These are phyloP conservation scores for Ganoderma sp. DNA, from an alignment of 1,284 basidiomycete genomes.

Conservation along the genomic window DNA sequence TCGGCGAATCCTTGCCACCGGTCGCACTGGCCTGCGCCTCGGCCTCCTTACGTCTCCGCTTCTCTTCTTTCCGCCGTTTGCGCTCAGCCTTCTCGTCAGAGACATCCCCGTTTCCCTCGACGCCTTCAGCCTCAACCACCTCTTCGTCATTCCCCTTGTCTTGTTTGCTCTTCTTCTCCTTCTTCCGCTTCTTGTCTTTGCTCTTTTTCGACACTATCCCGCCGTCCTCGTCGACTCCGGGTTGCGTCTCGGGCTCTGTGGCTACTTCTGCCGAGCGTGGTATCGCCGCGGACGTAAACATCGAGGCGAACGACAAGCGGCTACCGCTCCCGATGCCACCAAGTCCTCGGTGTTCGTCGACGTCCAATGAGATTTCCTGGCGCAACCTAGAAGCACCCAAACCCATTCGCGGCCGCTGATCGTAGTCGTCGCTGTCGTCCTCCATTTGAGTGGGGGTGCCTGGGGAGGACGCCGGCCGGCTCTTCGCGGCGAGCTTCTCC, in stretches of 20 bases:
- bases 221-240: conserved; percentile 9
- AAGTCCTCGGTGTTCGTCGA: conserved; percentile 20
- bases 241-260: conserved; percentile 2
- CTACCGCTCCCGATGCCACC: conserved; percentile 30
- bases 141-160: conserved; percentile 20
- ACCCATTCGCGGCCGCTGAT: conserved; percentile 30
- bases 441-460: conserved; percentile 10
- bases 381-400: conserved; percentile 29
- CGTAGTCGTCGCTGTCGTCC: conserved; percentile 10
- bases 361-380: conserved; percentile 19
- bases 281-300: conserved; percentile 28
- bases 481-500: conserved; percentile 44
- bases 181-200: conserved; percentile 22
- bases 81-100: conserved; percentile 26
- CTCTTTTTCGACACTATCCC: conserved; percentile 11
- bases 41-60: conserved; percentile 25
- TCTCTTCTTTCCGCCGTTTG: conserved; percentile 30
- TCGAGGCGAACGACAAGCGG: conserved; percentile 27
- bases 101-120: neutral
- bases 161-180: conserved; percentile 23
- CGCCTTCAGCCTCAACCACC: conserved; percentile 12
- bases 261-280: conserved; percentile 18
- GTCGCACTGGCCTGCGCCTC: conserved; percentile 6
- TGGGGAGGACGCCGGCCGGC: conserved; percentile 21
- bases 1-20: neutral